phyloP scores from a whole-genome alignment of 495 filamentous ascomycete genomes.

The Penicillium antarcticum region DNA sequence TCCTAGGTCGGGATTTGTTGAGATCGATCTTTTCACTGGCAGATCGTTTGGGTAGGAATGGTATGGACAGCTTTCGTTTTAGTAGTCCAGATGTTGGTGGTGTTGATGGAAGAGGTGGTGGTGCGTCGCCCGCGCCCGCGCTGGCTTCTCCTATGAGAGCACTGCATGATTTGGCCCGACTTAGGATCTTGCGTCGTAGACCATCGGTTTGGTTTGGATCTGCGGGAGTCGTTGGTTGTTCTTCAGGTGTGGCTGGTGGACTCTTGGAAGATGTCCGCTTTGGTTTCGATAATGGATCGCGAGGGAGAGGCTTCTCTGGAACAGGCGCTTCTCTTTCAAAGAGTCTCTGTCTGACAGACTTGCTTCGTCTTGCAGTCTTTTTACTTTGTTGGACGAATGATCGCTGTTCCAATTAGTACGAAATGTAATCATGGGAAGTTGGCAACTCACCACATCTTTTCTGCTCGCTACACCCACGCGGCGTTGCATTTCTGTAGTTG shows the following conservation, averaged over 20 bases:
- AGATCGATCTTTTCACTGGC: slow-evolving; percentile 15
- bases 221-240: slow-evolving; percentile 5
- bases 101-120: slow-evolving; percentile 17
- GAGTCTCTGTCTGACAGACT: slow-evolving; percentile 22
- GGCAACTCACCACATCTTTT: slow-evolving; percentile 46
- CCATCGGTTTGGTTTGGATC: slow-evolving; percentile 1
- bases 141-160: slow-evolving; percentile 14
- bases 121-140: slow-evolving; percentile 6
- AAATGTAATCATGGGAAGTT: background rate
- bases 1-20: slow-evolving; percentile 19
- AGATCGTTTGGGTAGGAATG: slow-evolving; percentile 25
- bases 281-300: slow-evolving; percentile 23
- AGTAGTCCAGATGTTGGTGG: slow-evolving; percentile 21
- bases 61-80: slow-evolving; percentile 28
- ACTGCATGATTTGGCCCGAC: slow-evolving; percentile 24
- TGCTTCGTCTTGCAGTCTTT: slow-evolving; percentile 9
- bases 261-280: background rate
- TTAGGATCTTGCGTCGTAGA: slow-evolving; percentile 8
- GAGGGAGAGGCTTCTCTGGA: slow-evolving; percentile 35
- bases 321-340: slow-evolving; percentile 16
- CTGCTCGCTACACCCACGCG: slow-evolving; percentile 71
- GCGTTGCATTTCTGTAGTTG: slow-evolving; percentile 74
- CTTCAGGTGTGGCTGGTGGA: slow-evolving; percentile 16
- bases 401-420: slow-evolving; percentile 15
- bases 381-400: slow-evolving; percentile 19